phyloP scores from a whole-genome alignment of 805 yeast genomes.

The Candida ortonii region DNA sequence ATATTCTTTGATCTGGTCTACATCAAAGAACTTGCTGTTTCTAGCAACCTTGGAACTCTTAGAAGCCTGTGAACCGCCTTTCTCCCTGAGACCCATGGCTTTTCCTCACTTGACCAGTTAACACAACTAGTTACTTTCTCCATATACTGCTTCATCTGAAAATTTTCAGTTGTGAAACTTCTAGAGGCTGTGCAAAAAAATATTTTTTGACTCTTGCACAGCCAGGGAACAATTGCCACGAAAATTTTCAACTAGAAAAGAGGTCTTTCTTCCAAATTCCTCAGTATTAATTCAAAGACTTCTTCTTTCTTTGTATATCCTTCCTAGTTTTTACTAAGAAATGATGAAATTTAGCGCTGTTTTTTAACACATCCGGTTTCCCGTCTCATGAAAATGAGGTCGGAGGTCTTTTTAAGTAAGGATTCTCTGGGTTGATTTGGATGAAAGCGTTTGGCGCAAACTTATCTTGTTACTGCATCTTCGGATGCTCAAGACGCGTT shows the following conservation, averaged over 20 bases:
- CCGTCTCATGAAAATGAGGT: conserved; percentile 21
- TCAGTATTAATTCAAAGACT: conserved; percentile 2
- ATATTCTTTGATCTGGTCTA: conserved; percentile 25
- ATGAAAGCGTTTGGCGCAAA: conserved; percentile 36
- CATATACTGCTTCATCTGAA: conserved; percentile 5
- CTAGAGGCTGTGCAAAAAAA: conserved; percentile 1
- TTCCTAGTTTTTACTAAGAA: conserved; percentile 62
- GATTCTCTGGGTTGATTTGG: conserved; percentile 28
- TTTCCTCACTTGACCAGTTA: neutral
- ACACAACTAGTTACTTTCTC: neutral
- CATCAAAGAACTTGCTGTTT: conserved; percentile 10
- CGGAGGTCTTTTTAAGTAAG: conserved; percentile 15
- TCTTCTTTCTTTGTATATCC: conserved; percentile 45
- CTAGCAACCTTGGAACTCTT: conserved; percentile 4
- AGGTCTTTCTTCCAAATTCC: neutral
- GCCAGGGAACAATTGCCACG: conserved; percentile 3
- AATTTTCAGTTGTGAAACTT: neutral
- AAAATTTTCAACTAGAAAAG: conserved; percentile 7
- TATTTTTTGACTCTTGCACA: conserved; percentile 1
- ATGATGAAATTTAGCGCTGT: conserved; percentile 62
- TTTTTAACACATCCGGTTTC: conserved; percentile 35
- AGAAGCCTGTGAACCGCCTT: neutral
- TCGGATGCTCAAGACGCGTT: conserved; percentile 28
- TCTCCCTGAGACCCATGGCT: neutral
- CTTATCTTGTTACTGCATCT: conserved; percentile 32